phyloP scores from a whole-genome alignment of 148 eudicot species.

The Silene uniflora region DNA sequence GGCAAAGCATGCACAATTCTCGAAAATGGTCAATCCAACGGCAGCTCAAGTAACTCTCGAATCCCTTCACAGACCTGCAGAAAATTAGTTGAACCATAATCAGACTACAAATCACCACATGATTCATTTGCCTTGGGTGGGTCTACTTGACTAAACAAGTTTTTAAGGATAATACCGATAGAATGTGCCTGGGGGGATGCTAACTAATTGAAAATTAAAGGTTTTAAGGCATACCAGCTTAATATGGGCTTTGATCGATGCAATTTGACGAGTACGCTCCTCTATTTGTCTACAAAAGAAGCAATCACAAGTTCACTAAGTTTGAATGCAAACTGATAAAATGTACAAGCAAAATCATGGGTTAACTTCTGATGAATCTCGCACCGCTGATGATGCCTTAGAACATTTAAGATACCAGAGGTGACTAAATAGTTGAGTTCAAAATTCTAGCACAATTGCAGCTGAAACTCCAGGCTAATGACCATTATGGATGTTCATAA shows the following conservation, averaged over 20 bases:
- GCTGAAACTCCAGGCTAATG: neutral
- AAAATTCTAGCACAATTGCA: neutral
- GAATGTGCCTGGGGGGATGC: neutral
- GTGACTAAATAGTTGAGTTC: neutral
- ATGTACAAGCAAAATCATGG: neutral
- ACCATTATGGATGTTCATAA: neutral
- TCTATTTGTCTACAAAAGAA: conserved; percentile 66
- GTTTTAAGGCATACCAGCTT: conserved; percentile 57
- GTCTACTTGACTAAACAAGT: neutral
- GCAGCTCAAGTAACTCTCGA: conserved; percentile 62
- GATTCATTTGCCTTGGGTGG: too few relatives aligned
- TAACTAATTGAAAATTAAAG: neutral
- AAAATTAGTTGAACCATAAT: conserved; percentile 5
- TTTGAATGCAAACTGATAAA: neutral
- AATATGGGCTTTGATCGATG: conserved; percentile 75
- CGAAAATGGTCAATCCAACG: conserved; percentile 19
- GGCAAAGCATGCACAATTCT: neutral
- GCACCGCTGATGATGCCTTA: neutral
- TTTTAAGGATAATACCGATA: neutral
- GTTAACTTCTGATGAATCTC: neutral
- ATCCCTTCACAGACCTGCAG: conserved; percentile 80
- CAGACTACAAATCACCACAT: neutral
- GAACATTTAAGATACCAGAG: neutral
- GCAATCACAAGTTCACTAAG: neutral
- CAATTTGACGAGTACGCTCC: conserved; percentile 64